Percentiles rank a stretch among this genome's conserved stretches.
These are phyloP conservation scores for Monosporascus sp. DNA, from an alignment of 2,329 filamentous ascomycete species.

Conservation along the genomic window DNA sequence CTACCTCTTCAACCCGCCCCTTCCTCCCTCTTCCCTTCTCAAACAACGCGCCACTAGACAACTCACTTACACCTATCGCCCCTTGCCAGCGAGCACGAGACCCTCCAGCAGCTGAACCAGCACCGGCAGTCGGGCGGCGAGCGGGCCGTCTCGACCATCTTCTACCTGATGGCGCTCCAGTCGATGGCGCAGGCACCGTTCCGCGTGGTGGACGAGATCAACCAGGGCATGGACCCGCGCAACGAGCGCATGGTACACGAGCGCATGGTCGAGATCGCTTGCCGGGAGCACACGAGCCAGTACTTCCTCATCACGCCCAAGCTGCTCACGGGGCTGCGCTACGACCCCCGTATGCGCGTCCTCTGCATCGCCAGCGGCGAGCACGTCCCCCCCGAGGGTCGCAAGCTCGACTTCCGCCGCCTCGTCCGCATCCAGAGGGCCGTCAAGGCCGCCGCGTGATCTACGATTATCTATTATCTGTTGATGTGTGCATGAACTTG, in stretches of 20 bases:
- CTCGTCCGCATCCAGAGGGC: slow-evolving; percentile 37
- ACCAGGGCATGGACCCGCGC: slow-evolving; percentile 97
- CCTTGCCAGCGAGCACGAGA: slow-evolving; percentile 64
- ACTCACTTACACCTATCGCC: slow-evolving; percentile 11
- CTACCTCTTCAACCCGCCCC: neutral
- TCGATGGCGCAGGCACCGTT: slow-evolving; percentile 91
- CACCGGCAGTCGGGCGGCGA: slow-evolving; percentile 96
- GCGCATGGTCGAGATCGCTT: slow-evolving; percentile 97
- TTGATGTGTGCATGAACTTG: neutral
- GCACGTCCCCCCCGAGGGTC: slow-evolving; percentile 52
- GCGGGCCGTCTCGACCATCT: slow-evolving; percentile 93
- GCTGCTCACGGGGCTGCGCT: slow-evolving; percentile 76
- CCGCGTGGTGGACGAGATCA: slow-evolving; percentile 98
- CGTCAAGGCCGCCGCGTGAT: slow-evolving; percentile 16
- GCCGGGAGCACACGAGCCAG: slow-evolving; percentile 69
- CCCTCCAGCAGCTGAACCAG: slow-evolving; percentile 76
- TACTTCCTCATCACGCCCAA: slow-evolving; percentile 99
- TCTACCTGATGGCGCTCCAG: slow-evolving; percentile 97
- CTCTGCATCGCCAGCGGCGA: slow-evolving; percentile 92
- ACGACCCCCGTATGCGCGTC: slow-evolving; percentile 86
- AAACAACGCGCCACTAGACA: slow-evolving; percentile 4
- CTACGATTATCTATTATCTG: too few species aligned
- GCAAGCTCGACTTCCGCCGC: slow-evolving; percentile 43
- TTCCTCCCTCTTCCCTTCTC: neutral
- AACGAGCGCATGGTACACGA: slow-evolving; percentile 98